phyloP scores from a whole-genome alignment of 768 basidiomycete species.

The Russula griseocarnosa region DNA sequence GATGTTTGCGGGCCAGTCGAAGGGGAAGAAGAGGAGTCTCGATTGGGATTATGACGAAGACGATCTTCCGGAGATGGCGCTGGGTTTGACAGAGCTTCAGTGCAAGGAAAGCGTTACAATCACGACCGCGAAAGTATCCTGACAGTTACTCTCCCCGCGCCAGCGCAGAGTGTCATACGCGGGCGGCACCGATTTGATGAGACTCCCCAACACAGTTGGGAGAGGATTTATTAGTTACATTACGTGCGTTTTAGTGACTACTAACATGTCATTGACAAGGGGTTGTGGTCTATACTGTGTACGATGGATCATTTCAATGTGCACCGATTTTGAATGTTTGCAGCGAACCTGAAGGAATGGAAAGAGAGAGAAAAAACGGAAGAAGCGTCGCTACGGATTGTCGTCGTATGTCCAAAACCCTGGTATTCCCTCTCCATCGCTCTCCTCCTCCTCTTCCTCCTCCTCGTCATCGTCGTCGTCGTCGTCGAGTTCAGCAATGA shows the following conservation, averaged over 20 bases:
- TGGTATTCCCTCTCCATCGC: constrained; percentile 4
- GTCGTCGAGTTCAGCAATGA: constrained; percentile 26
- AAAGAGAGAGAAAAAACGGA: background rate
- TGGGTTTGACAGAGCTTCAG: constrained; percentile 45
- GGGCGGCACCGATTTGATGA: background rate
- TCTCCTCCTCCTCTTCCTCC: constrained; percentile 23
- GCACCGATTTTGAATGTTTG: background rate
- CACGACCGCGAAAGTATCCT: background rate
- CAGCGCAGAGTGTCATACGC: too few species aligned
- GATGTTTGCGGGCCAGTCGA: constrained; percentile 3
- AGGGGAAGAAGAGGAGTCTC: constrained; percentile 32
- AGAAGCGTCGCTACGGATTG: background rate
- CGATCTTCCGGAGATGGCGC: constrained; percentile 48
- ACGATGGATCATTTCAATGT: constrained; percentile 6
- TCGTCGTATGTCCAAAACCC: constrained; percentile 16
- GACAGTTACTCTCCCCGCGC: background rate
- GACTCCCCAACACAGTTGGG: background rate
- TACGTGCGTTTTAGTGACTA: constrained; percentile 24
- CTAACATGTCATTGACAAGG: constrained; percentile 1
- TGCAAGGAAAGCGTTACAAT: constrained; percentile 11
- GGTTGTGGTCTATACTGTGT: constrained; percentile 5
- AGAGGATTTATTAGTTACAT: constrained; percentile 15
- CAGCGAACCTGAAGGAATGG: background rate
- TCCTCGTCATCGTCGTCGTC: too few species aligned
- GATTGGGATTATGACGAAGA: constrained; percentile 30